These are phyloP conservation scores for Pythium aphanidermatum DNA, from an alignment of 352 stramenopile species.

Conservation along the genomic window DNA sequence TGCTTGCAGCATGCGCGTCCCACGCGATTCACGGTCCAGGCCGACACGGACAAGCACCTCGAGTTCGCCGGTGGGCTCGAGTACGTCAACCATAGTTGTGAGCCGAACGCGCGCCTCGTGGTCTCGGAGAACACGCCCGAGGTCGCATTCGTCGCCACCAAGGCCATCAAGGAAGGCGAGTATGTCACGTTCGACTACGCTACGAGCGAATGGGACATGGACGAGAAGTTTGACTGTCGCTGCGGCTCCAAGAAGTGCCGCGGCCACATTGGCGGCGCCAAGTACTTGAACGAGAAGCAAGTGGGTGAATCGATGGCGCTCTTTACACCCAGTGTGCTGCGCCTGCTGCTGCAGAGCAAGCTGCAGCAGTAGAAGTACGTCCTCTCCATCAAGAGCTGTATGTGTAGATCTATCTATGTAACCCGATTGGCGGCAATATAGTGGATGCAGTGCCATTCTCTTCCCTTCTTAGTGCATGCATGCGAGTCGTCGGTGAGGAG, in stretches of 20 bases:
- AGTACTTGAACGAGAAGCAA: constrained; percentile 63
- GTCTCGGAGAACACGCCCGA: constrained; percentile 64
- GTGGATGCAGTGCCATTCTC: constrained; percentile 1
- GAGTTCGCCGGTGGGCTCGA: constrained; percentile 78
- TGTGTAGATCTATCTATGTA: not conserved
- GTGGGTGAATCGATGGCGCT: constrained; percentile 45
- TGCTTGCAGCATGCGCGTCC: constrained; percentile 37
- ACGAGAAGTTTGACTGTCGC: constrained; percentile 85
- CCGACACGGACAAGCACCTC: constrained; percentile 72
- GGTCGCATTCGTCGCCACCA: constrained; percentile 74
- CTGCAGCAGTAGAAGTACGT: constrained; percentile 27
- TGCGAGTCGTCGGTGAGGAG: not conserved
- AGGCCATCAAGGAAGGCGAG: constrained; percentile 63
- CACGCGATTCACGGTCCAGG: constrained; percentile 82
- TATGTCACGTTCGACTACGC: constrained; percentile 86
- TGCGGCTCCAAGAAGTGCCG: constrained; percentile 59
- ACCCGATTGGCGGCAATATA: not conserved
- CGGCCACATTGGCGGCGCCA: constrained; percentile 72
- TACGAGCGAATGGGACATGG: constrained; percentile 90
- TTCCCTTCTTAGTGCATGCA: not conserved
- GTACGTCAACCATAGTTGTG: constrained; percentile 87
- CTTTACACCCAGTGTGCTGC: constrained; percentile 71
- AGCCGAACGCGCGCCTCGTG: constrained; percentile 76
- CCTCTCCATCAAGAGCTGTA: too few relatives aligned
- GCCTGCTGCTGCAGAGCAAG: constrained; percentile 53